Evolutionary conservation across 2,329 filamentous ascomycete species (phyloP), one percentile per base, ranked within the genome.

Genomic region (Hawksworthiomyces lignivorus): DNA sequence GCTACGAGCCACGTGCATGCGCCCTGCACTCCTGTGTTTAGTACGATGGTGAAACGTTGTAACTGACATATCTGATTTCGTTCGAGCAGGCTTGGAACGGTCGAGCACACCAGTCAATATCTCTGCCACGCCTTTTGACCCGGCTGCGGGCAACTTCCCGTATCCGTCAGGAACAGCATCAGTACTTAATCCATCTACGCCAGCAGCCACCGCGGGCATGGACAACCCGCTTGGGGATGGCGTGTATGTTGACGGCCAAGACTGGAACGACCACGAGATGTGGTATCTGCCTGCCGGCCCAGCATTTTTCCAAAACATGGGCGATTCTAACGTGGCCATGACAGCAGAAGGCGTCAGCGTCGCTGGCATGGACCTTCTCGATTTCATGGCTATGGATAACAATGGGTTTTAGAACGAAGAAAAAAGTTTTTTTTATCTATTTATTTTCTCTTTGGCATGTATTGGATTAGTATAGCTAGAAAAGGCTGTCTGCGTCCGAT

Each of bases 321-420:
- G 73, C 46, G 76, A 77, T 48, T 69, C 69, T 26, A 69, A 69
- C 7, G 76, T 82, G 9, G 76, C 76, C 32, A 81, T 82, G 74
- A 82, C 77, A 3, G 75, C 78, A 8, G 78, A 82, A 50, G 78
- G 78, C 21, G 73, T 82, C 37, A 81, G 81, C 50, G 74, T 83
- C 3, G 78, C 77, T 9, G 80, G 80, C 1, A 65, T 82, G 24
- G 80, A 84, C 54, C 55, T 84, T 51, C 67, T 84, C 12, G 80
- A 84, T 54, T 82, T 78, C 49, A 81, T 82, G 77, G 73, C 75
- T 7, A 76, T 81, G 44, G 46, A 48, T 3, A 39, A 36, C 2
- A 27, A 29, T 15, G 36, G 40, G 2, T 45, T 34, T 21, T 46
- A 39, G 28, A 41, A 7, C 18, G 12, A 11, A 20, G 2, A 8